phyloP scores from a whole-genome alignment of 345 rosid species.

The Cardamine chenopodiifolia region DNA sequence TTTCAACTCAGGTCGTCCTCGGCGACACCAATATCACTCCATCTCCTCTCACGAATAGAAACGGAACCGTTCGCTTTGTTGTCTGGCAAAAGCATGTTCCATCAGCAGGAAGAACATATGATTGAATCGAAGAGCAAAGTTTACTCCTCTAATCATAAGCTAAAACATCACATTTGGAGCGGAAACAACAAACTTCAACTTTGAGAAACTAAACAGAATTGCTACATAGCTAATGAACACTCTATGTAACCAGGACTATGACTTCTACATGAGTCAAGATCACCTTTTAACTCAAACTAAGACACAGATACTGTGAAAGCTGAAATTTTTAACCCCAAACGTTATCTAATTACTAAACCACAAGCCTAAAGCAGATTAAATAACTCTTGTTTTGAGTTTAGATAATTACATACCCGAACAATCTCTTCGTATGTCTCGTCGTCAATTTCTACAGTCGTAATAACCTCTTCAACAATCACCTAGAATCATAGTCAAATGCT shows the following conservation, averaged over 20 bases:
- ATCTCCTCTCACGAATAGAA: constrained; percentile 93
- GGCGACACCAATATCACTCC: constrained; percentile 95
- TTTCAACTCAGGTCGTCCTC: constrained; percentile 4
- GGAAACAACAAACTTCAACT: background rate
- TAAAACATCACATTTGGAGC: background rate
- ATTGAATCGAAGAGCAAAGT: background rate
- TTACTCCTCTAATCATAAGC: background rate
- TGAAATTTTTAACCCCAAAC: background rate
- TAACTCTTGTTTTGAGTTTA: no score
- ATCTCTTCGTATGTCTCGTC: constrained; percentile 96
- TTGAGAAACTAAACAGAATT: background rate
- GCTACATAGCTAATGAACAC: background rate
- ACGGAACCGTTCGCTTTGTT: constrained; percentile 73
- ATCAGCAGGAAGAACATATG: background rate
- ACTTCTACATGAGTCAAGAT: background rate
- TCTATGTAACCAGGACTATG: background rate
- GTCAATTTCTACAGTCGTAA: constrained; percentile 84
- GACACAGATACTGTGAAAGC: background rate
- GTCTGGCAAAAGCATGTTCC: constrained; percentile 49
- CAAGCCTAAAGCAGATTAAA: background rate
- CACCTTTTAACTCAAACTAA: background rate
- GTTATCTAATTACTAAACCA: background rate
- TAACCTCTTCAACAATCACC: constrained; percentile 24
- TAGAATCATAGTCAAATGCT: constrained; percentile 20
- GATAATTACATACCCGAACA: constrained; percentile 75